These are phyloP conservation scores for Talaromyces sp. DNA, from an alignment of 2,329 filamentous ascomycete species.

Conservation along the genomic window DNA sequence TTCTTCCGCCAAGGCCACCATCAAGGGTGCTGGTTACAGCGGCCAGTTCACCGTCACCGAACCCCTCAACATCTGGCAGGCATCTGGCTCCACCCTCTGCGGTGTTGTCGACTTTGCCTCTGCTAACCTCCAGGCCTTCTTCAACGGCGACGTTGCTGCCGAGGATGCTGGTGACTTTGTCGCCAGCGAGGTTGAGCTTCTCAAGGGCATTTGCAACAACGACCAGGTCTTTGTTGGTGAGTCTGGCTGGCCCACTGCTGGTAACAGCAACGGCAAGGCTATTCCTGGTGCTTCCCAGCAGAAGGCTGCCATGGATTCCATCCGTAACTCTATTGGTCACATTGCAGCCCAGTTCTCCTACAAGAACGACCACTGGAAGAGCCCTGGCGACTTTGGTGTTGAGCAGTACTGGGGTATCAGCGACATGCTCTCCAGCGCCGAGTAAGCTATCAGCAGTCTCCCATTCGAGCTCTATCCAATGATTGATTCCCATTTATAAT, in stretches of 20 bases:
- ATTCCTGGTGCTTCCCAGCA: constrained; percentile 67
- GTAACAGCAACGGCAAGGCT: constrained; percentile 68
- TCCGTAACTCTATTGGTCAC: constrained; percentile 63
- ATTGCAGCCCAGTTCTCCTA: constrained; percentile 79
- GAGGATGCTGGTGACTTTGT: constrained; percentile 72
- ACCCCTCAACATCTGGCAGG: constrained; percentile 73
- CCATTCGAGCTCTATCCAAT: background rate
- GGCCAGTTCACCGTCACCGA: constrained; percentile 81
- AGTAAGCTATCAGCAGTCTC: background rate
- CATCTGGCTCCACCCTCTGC: constrained; percentile 63
- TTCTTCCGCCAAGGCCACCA: constrained; percentile 59
- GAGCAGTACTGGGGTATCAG: constrained; percentile 72
- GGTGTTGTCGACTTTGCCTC: constrained; percentile 70
- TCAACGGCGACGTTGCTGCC: constrained; percentile 69
- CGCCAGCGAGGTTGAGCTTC: constrained; percentile 65
- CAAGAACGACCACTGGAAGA: constrained; percentile 80
- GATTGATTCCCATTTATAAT: background rate
- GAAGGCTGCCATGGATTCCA: constrained; percentile 66
- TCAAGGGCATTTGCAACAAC: constrained; percentile 65
- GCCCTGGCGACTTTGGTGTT: constrained; percentile 62
- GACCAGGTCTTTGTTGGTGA: constrained; percentile 68
- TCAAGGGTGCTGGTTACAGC: constrained; percentile 64
- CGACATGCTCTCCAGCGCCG: constrained; percentile 8
- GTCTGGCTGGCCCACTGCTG: constrained; percentile 79
- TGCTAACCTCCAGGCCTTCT: constrained; percentile 91